Base-by-base conservation (phyloP, 2,329 filamentous ascomycete species). In the Dothidotthia symphoricarpi region DNA sequence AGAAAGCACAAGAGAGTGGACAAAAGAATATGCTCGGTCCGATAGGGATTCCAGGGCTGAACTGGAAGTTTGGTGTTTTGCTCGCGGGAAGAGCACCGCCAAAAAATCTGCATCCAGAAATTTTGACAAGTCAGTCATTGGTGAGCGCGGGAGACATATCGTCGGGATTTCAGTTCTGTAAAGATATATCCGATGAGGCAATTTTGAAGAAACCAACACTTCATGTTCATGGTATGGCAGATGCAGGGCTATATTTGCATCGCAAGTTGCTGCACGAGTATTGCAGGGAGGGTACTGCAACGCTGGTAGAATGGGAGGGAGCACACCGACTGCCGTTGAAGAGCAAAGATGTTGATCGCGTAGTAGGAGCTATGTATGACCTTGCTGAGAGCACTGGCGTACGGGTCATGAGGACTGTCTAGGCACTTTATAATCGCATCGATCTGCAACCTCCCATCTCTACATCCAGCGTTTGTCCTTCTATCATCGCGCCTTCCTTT, bases 291-390 rank as follows among this genome's bases (percentile, higher is more conserved):
- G 74, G 71, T 0, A 78, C 69, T 3, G 69, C 75, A 5, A 73
- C 66, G 26, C 45, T 88, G 30, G 62, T 90, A 1, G 82, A 88
- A 61, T 90, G 86, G 86, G 76, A 86, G 40, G 86, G 84, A 0
- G 75, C 73, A 1, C 86, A 91, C 61, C 69, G 86, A 5, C 71
- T 91, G 32, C 83, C 85, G 2, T 75, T 90, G 42, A 86, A 85
- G 70, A 71, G 68, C 15, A 68, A 64, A 19, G 85, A 89, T 63
- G 83, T 89, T 3, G 71, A 77, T 32, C 69, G 64, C 8, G 68
- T 86, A 9, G 70, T 77, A 9, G 63, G 69, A 9, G 70, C 73
- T 31, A 76, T 82, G 19, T 61, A 81, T 24, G 67, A 71, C 16
- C 57, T 80, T 25, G 76, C 76, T 3, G 69, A 67, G 49, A 64